Evolutionary conservation across 2,329 filamentous ascomycete genomes (phyloP), one percentile per base, ranked within the genome.

Genomic region (Penicillium sp.): DNA sequence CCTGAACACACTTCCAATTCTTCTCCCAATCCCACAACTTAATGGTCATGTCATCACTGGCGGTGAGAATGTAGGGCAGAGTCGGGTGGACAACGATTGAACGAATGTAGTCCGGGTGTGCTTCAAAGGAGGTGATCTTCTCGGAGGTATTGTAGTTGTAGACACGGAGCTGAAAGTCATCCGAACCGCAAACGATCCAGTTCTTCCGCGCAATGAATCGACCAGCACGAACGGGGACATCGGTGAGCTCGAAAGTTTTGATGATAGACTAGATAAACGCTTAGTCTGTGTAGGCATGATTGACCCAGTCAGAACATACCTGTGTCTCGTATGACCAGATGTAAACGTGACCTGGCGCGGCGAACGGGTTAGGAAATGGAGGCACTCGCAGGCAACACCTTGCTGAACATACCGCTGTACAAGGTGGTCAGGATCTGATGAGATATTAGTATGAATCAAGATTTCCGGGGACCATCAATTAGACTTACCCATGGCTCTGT

Each of bases 121-220:
- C 93, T 80, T 98, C 93, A 77, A 97, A 98, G 16, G 90, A 90
- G 53, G 92, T 93, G 71, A 98, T 95, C 85, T 97, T 98, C 79
- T 99, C 95, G 59, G 91, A 96, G 53, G 95, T 99, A 80, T 99
- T 98, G 84, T 98, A 99, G 81, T 99, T 98, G 85, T 96, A 96
- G 63, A 96, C 90, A 68, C 93, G 90, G 60, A 89, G 75, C 71
- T 89, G 85, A 80, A 96, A 99, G 80, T 96, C 91, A 80, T 96
- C 91, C 66, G 89, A 93, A 72, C 95, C 95, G 79, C 91, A 95
- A 54, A 96, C 91, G 68, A 96, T 96, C 95, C 95, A 99, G 79
- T 98, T 99, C 87, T 99, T 99, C 69, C 95, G 87, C 66, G 95
- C 91, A 72, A 99, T 87, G 77, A 99, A 99, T 68, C 95, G 90